Evolutionary conservation across 2,329 filamentous ascomycete genomes (phyloP).

Genomic region (Penicillium sp.): DNA sequence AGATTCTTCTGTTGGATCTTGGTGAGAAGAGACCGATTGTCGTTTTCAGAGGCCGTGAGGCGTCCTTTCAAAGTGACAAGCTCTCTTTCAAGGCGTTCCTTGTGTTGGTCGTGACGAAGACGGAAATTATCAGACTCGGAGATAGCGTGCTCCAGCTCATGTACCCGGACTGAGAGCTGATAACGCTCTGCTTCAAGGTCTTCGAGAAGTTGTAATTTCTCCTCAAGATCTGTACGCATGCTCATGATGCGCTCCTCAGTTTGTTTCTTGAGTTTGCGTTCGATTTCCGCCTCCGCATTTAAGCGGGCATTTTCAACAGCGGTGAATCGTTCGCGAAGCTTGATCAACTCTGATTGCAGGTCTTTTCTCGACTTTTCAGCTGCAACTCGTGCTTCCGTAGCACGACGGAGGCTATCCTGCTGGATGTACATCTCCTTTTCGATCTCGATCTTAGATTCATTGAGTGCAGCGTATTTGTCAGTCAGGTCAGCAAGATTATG

Average conservation of each 20-base stretch:
- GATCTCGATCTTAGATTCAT: constrained; percentile 94
- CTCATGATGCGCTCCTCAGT: constrained; percentile 79
- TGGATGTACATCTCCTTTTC: constrained; percentile 98
- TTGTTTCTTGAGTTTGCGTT: constrained; percentile 74
- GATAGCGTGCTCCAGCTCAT: constrained; percentile 83
- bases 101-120: constrained; percentile 87
- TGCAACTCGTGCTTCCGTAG: constrained; percentile 75
- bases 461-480: constrained; percentile 81
- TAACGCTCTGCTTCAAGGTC: constrained; percentile 79
- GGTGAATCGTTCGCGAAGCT: constrained; percentile 77
- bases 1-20: constrained; percentile 97
- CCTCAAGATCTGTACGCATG: constrained; percentile 76
- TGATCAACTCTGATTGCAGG: constrained; percentile 80
- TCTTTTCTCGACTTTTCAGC: constrained; percentile 89
- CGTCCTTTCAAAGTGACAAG: constrained; percentile 88
- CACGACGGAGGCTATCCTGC: constrained; percentile 84
- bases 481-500: constrained; percentile 82
- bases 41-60: constrained; percentile 88
- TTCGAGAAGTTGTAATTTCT: constrained; percentile 71
- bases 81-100: constrained; percentile 89
- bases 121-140: constrained; percentile 87
- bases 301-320: constrained; percentile 83
- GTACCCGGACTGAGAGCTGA: constrained; percentile 75
- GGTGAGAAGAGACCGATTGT: constrained; percentile 92
- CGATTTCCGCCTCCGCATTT: constrained; percentile 77